Evolutionary conservation across 2,329 filamentous ascomycete species (phyloP).

Genomic region (Pestalotiopsis sp.): DNA sequence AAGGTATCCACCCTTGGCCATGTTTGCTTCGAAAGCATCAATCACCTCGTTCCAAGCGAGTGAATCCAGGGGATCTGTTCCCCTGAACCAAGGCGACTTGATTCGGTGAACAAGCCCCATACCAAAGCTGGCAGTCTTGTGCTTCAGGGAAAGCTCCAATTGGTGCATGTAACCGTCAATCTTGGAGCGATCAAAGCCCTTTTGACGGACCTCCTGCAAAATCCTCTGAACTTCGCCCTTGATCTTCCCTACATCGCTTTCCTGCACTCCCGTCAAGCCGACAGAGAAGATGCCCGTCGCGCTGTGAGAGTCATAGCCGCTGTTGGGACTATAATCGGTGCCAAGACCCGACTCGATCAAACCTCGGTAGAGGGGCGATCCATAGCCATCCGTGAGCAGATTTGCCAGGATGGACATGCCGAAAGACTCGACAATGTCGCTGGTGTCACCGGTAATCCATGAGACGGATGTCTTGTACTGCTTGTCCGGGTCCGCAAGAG

Average conservation of each 20-base stretch:
- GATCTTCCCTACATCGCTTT: constrained; percentile 76
- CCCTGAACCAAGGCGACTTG: constrained; percentile 94
- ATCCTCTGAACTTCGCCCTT: constrained; percentile 75
- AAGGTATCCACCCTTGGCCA: constrained; percentile 77
- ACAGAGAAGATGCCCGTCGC: constrained; percentile 85
- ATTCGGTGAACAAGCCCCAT: constrained; percentile 87
- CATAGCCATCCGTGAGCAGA: constrained; percentile 89
- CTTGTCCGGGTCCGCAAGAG: constrained; percentile 80
- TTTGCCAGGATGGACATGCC: constrained; percentile 81
- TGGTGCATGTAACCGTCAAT: constrained; percentile 94
- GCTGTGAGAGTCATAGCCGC: constrained; percentile 82
- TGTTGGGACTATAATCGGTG: constrained; percentile 92
- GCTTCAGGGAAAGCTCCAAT: constrained; percentile 87
- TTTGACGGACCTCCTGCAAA: constrained; percentile 67
- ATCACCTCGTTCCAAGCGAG: constrained; percentile 92
- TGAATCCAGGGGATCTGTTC: constrained; percentile 87
- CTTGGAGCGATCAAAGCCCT: constrained; percentile 86
- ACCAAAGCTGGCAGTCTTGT: constrained; percentile 95
- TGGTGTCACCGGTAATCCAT: constrained; percentile 85
- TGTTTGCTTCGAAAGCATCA: constrained; percentile 75
- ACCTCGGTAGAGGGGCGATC: constrained; percentile 87
- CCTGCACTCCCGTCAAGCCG: constrained; percentile 85
- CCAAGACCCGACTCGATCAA: constrained; percentile 89
- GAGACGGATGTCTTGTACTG: constrained; percentile 94
- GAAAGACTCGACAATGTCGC: constrained; percentile 85